A percentile compares a stretch with the other conserved stretches of the same genome.
Conservation (phyloP, 208 protist genomes). For the Leishmania turanica region DNA sequence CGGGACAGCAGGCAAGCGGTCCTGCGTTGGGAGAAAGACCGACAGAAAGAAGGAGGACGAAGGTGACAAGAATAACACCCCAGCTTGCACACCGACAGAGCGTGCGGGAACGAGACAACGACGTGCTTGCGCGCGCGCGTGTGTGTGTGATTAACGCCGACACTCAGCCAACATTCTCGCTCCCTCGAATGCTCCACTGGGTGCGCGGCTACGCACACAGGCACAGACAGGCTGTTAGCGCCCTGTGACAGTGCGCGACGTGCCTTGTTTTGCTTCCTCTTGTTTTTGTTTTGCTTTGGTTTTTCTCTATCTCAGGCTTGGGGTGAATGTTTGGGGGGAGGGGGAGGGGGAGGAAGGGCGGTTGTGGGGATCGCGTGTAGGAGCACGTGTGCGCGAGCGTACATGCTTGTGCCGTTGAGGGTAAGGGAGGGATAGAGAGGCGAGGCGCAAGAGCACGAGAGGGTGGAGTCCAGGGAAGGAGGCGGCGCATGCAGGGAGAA, state of each 20-base stretch:
- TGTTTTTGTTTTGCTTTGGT: background rate
- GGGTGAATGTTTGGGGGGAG: background rate
- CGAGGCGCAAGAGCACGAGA: background rate
- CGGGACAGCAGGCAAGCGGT: background rate
- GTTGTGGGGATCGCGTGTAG: background rate
- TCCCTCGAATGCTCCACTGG: too few species aligned
- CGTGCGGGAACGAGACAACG: too few species aligned
- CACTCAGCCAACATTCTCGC: too few species aligned
- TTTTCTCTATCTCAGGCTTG: background rate
- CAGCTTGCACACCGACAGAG: background rate
- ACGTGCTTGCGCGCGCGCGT: too few species aligned
- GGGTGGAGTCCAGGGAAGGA: background rate
- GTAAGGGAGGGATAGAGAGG: background rate
- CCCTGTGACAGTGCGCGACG: background rate
- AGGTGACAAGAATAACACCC: background rate
- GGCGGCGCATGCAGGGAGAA: background rate
- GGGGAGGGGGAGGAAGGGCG: too few species aligned
- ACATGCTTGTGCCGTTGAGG: background rate
- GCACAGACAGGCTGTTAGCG: background rate
- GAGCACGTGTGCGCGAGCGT: background rate
- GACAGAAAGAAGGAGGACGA: background rate
- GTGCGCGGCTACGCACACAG: background rate
- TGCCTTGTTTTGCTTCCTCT: background rate
- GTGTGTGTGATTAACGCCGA: too few species aligned
- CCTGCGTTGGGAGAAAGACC: slow-evolving; percentile 5